A percentile compares a stretch with the other conserved stretches of the same genome.
These are phyloP conservation scores for Leucoagaricus sp. DNA, from an alignment of 1,284 basidiomycete species.

Conservation along the genomic window DNA sequence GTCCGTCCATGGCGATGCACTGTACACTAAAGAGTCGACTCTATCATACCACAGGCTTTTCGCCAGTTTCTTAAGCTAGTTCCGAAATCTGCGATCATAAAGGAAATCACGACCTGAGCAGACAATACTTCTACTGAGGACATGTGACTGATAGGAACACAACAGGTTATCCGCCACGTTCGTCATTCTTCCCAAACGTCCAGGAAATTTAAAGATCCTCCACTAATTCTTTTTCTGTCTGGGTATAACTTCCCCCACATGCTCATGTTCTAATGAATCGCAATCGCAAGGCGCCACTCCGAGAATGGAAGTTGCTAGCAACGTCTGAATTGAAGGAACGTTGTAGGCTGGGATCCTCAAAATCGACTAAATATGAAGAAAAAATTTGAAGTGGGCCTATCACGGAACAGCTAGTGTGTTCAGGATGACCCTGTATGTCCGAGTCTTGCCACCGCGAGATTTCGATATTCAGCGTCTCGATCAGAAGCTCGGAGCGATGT, in stretches of 20 bases:
- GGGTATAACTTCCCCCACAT: neutral
- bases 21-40: too few species aligned
- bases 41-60: too few species aligned
- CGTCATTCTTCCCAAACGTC: neutral
- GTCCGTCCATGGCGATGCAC: too few species aligned
- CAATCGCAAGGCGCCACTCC: neutral
- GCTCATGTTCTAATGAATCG: neutral
- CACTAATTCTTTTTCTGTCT: neutral
- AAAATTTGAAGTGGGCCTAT: neutral
- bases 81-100: too few species aligned
- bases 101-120: neutral
- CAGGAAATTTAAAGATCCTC: neutral
- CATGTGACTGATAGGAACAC: neutral
- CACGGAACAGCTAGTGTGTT: neutral
- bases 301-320: conserved; percentile 2
- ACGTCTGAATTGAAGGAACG: neutral
- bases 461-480: neutral
- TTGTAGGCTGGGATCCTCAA: neutral
- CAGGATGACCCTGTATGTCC: neutral
- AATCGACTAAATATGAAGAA: neutral
- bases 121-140: too few species aligned
- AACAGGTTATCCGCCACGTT: neutral
- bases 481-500: neutral
- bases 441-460: neutral
- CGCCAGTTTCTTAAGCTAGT: neutral